Base-by-base conservation (phyloP, 2,329 filamentous ascomycete genomes). In the Teratosphaeria pseudoeucalypti region DNA sequence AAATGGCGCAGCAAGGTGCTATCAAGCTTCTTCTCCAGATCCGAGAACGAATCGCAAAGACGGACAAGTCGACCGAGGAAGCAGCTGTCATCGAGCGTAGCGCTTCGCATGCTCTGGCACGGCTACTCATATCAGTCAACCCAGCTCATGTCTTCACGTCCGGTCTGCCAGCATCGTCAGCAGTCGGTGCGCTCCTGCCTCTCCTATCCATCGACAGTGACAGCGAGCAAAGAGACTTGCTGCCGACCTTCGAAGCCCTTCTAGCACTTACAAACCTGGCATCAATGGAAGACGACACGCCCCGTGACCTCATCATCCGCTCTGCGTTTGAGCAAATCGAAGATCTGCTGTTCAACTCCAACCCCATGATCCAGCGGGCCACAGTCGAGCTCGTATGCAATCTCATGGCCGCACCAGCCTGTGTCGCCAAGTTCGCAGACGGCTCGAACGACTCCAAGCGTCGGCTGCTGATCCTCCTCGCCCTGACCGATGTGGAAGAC, bases 201-300 rank as follows among this genome's bases (percentile, higher is more conserved):
- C 87, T 97, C 58, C 81, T 97, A 16, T 76, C 82, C 0, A 84
- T 88, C 56, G 82, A 85, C 56, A 82, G 84, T 6, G 74, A 70
- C 27, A 75, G 77, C 60, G 78, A 79, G 57, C 83, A 83, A 1
- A 83, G 87, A 57, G 89, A 96, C 72, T 82, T 97, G 14, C 81
- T 99, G 0, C 91, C 94, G 0, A 86, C 88, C 0, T 99, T 97
- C 66, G 94, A 99, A 74, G 82, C 88, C 0, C 81, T 99, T 9
- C 87, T 97, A 72, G 92, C 94, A 0, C 82, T 99, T 39, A 97
- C 94, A 0, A 99, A 99, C 67, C 82, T 99, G 7, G 94, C 92
- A 0, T 95, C 90, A 0, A 73, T 78, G 56, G 87, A 92, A 57
- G 82, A 87, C 52, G 70, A 75, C 37, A 82, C 85, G 6, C 81